These are phyloP conservation scores for Apiospora malaysiana DNA, from an alignment of 2,329 filamentous ascomycete species.

Conservation along the genomic window DNA sequence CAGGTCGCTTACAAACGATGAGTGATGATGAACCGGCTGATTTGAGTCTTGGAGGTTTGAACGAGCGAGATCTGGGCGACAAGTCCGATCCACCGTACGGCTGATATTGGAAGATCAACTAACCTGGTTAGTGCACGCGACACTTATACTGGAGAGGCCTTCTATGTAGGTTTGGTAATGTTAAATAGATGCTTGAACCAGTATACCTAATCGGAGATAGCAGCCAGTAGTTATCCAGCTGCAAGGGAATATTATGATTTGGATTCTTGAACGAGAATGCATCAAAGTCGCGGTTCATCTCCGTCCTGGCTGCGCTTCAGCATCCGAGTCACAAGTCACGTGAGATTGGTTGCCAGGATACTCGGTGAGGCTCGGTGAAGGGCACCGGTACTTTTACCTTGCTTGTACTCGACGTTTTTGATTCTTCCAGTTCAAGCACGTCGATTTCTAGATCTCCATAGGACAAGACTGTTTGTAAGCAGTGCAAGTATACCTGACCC, in stretches of 20 bases:
- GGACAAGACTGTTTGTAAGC: too few species aligned
- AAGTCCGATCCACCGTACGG: slow-evolving; percentile 3
- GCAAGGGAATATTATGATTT: not conserved
- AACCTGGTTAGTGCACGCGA: not conserved
- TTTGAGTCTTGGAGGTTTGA: slow-evolving; percentile 17
- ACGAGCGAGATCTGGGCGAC: slow-evolving; percentile 4
- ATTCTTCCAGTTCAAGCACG: not conserved
- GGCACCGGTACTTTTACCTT: not conserved
- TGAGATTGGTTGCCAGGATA: not conserved
- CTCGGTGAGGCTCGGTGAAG: slow-evolving; percentile 14
- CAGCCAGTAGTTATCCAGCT: not conserved
- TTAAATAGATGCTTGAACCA: not conserved
- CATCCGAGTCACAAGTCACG: not conserved
- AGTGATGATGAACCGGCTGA: slow-evolving; percentile 6
- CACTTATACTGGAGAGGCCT: not conserved
- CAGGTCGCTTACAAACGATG: slow-evolving; percentile 6
- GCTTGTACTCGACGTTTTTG: not conserved
- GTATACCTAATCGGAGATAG: not conserved
- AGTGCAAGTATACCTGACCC: too few species aligned
- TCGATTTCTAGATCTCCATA: not conserved
- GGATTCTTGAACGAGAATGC: not conserved
- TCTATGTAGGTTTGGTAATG: not conserved
- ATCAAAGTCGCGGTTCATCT: not conserved
- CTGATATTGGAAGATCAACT: not conserved
- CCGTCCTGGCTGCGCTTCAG: not conserved